Conservation (phyloP, 2,329 filamentous ascomycete genomes). For the Cladosporium sphaerospermum region DNA sequence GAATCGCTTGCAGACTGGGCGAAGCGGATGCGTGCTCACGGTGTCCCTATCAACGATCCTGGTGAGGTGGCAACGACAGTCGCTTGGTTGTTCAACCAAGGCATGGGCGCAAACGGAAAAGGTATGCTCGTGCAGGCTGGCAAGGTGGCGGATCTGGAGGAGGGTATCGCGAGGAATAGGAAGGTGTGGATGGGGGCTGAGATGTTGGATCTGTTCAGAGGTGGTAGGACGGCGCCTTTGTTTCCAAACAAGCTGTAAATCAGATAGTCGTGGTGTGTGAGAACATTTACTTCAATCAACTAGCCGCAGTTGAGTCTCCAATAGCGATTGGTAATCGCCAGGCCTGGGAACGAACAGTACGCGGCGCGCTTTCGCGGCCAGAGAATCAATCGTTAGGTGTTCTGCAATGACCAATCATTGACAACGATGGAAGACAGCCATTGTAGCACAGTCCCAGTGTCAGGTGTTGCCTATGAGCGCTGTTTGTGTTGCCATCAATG, state of each 20-base stretch:
- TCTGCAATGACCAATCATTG: no score
- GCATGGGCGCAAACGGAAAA: conserved; percentile 39
- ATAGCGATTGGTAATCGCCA: no score
- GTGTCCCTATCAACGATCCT: conserved; percentile 44
- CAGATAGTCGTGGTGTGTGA: no score
- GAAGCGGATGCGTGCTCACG: conserved; percentile 36
- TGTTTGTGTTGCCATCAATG: no score
- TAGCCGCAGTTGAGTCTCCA: no score
- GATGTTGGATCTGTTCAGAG: conserved; percentile 44
- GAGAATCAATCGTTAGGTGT: no score
- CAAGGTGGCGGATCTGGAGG: conserved; percentile 39
- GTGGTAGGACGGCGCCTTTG: conserved; percentile 34
- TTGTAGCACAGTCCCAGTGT: no score
- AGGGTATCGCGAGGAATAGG: conserved; percentile 40
- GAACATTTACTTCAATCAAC: no score
- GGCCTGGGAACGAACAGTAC: no score
- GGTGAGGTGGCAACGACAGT: conserved; percentile 41
- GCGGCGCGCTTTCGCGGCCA: no score
- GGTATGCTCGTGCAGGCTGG: conserved; percentile 43
- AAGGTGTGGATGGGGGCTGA: conserved; percentile 46
- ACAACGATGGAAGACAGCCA: no score
- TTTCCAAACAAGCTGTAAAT: conserved; percentile 27
- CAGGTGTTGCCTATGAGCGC: no score
- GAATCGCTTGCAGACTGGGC: conserved; percentile 36
- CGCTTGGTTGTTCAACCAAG: conserved; percentile 40